These are phyloP conservation scores for Collybiopsis luxurians DNA, from an alignment of 768 basidiomycete species.

Conservation along the genomic window DNA sequence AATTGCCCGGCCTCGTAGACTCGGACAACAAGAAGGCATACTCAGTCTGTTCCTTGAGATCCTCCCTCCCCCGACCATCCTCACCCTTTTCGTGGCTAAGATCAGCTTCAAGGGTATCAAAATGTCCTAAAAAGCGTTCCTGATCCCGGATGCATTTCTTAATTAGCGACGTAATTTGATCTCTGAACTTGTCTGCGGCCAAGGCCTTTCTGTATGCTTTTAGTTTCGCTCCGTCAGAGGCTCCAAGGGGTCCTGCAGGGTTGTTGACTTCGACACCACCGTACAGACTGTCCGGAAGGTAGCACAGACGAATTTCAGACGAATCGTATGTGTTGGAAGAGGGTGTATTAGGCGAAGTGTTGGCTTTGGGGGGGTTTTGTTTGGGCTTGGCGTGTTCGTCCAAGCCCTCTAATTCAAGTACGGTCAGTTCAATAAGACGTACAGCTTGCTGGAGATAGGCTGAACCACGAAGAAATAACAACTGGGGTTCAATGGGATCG, in stretches of 20 bases:
- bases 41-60: slow-evolving; percentile 54
- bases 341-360: neutral
- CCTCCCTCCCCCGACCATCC: slow-evolving; percentile 17
- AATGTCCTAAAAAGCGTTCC: slow-evolving; percentile 80
- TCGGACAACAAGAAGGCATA: slow-evolving; percentile 71
- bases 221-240: slow-evolving; percentile 53
- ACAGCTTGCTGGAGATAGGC: slow-evolving; percentile 81
- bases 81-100: slow-evolving; percentile 27
- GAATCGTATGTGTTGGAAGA: slow-evolving; percentile 19
- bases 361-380: neutral
- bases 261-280: slow-evolving; percentile 88
- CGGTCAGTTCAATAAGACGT: slow-evolving; percentile 67
- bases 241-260: slow-evolving; percentile 74
- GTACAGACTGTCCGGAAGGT: slow-evolving; percentile 70
- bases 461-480: slow-evolving; percentile 80
- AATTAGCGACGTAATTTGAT: slow-evolving; percentile 56
- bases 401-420: slow-evolving; percentile 70
- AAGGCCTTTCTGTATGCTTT: slow-evolving; percentile 62
- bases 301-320: slow-evolving; percentile 74
- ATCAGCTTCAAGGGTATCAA: slow-evolving; percentile 57
- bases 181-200: slow-evolving; percentile 51
- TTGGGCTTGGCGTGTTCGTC: slow-evolving; percentile 50
- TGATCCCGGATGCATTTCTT: slow-evolving; percentile 82
- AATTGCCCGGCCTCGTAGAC: slow-evolving; percentile 60
- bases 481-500: slow-evolving; percentile 83